Evolutionary conservation across 495 filamentous ascomycete genomes (phyloP), one percentile per base, ranked within the genome.

Genomic region (Neurospora sp.): DNA sequence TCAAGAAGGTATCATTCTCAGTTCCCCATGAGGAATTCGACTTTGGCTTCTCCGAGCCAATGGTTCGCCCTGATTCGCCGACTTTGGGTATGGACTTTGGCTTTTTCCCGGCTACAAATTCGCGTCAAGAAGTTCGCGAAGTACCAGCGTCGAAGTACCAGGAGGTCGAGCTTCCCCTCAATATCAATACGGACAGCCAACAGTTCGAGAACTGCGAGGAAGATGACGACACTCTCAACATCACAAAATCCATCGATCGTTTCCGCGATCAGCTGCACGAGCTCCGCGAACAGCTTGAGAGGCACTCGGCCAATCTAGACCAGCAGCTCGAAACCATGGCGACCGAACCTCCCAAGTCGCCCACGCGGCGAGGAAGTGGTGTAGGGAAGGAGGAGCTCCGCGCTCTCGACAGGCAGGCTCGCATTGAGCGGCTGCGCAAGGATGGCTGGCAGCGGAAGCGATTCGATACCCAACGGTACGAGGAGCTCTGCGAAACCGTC

Each of bases 1-100:
- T 71, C 71, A 88, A 87, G 79, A 86, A 85, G 76, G 86, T 88
- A 0, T 86, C 85, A 7, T 87, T 88, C 75, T 86, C 82, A 6
- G 78, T 83, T 44, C 76, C 83, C 9, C 76, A 82, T 4, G 78
- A 83, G 61, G 74, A 80, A 35, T 74, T 79, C 53, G 77, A 78
- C 68, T 78, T 80, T 72, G 72, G 78, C 40, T 69, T 73, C 37
- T 74, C 78, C 0, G 83, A 85, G 72, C 84, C 85, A 12, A 77
- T 82, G 22, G 79, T 85, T 73, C 83, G 83, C 39, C 82, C 84
- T 1, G 83, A 87, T 72, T 83, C 83, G 22, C 84, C 83, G 18
- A 85, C 83, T 0, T 77, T 84, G 22, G 82, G 83, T 31, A 83
- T 82, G 72, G 79, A 83, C 41, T 81, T 85, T 71, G 74, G 78